Evolutionary conservation across 805 yeast genomes (phyloP).

Genomic region (Kodamaea jinghongensis): DNA sequence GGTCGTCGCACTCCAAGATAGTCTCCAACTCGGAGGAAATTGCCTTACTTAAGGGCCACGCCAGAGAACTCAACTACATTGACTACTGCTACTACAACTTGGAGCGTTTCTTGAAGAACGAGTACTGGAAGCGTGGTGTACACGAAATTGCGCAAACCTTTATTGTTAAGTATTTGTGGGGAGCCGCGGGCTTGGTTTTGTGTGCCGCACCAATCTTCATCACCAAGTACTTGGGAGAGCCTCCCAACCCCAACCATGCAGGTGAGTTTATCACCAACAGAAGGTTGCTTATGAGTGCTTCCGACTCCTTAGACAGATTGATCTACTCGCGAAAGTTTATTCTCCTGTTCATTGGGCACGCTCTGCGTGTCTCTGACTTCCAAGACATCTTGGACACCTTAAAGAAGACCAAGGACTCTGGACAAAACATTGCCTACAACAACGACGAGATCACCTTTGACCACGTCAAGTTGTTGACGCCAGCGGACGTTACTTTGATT

Average conservation of each 20-base stretch:
- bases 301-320: slow-evolving; percentile 83
- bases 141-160: slow-evolving; percentile 87
- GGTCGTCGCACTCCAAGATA: slow-evolving; percentile 78
- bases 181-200: slow-evolving; percentile 86
- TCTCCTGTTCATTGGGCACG: slow-evolving; percentile 80
- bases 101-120: slow-evolving; percentile 73
- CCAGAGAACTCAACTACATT: slow-evolving; percentile 69
- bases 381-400: slow-evolving; percentile 56
- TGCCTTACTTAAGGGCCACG: slow-evolving; percentile 79
- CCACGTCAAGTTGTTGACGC: slow-evolving; percentile 79
- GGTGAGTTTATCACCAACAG: slow-evolving; percentile 90
- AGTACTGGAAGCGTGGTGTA: slow-evolving; percentile 69
- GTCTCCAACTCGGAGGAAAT: slow-evolving; percentile 81
- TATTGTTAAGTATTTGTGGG: slow-evolving; percentile 90
- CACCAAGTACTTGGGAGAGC: slow-evolving; percentile 48
- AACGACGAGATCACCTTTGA: slow-evolving; percentile 64
- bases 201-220: slow-evolving; percentile 89
- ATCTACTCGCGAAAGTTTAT: slow-evolving; percentile 81
- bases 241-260: slow-evolving; percentile 48
- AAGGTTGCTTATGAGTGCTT: slow-evolving; percentile 75
- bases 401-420: slow-evolving; percentile 11
- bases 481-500: slow-evolving; percentile 73
- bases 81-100: slow-evolving; percentile 81
- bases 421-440: slow-evolving; percentile 28
- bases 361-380: slow-evolving; percentile 69